Conservation (phyloP, 305 asterid genomes). For the Fraxinus angustifolia region DNA sequence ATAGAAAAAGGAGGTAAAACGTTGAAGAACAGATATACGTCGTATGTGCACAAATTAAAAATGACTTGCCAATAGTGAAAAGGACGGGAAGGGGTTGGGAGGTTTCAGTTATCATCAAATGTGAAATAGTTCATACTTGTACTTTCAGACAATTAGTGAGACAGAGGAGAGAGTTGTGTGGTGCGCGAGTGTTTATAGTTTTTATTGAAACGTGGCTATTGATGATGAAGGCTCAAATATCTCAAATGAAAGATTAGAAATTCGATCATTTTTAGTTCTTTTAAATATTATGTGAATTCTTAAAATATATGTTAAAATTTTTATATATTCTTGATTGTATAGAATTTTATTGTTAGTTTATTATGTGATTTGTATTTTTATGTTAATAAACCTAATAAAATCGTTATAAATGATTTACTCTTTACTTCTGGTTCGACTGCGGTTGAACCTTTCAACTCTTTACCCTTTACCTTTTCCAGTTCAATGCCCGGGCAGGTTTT, state of each 20-base stretch:
- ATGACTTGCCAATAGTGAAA: neutral
- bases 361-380: neutral
- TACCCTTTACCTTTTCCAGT: neutral
- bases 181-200: neutral
- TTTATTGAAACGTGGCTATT: neutral
- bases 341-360: neutral
- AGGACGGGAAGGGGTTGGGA: neutral
- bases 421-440: neutral
- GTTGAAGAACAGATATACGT: neutral
- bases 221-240: neutral
- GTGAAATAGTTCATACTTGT: neutral
- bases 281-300: neutral
- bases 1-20: neutral
- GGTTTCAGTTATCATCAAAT: neutral
- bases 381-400: neutral
- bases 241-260: neutral
- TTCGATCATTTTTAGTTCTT: neutral
- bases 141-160: neutral
- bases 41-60: neutral
- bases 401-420: neutral
- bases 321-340: neutral
- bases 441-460: neutral
- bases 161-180: neutral
- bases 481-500: neutral
- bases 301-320: neutral